Conservation (phyloP, 371 early-diverging fungal genomes). For the Apophysomyces elegans region DNA sequence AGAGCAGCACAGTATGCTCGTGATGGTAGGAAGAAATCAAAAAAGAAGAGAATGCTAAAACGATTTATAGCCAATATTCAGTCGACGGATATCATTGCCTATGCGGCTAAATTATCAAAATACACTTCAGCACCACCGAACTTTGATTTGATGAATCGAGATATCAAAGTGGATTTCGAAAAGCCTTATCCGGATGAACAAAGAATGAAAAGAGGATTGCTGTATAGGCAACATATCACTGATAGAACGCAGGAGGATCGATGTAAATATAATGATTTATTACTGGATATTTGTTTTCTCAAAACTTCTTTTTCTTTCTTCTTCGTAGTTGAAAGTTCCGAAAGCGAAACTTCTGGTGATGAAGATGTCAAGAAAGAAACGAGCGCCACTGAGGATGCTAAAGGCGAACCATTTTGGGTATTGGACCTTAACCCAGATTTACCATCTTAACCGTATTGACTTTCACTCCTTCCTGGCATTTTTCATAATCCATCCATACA, state of each 20-base stretch:
- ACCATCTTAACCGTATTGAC: constrained; percentile 21
- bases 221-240: constrained; percentile 50
- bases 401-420: constrained; percentile 52
- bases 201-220: constrained; percentile 47
- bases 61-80: constrained; percentile 42
- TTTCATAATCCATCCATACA: background rate
- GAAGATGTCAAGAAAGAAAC: constrained; percentile 29
- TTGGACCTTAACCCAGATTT: constrained; percentile 58
- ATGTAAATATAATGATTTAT: constrained; percentile 28
- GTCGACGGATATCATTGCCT: constrained; percentile 53
- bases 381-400: constrained; percentile 31
- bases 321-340: constrained; percentile 44
- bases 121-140: constrained; percentile 56
- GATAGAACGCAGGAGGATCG: constrained; percentile 34
- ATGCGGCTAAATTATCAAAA: constrained; percentile 54
- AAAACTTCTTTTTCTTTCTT: constrained; percentile 4
- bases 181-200: constrained; percentile 62
- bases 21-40: constrained; percentile 29
- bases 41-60: background rate
- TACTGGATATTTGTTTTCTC: background rate
- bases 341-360: constrained; percentile 40
- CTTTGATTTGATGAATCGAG: constrained; percentile 42
- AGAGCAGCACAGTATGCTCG: constrained; percentile 39
- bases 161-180: constrained; percentile 50
- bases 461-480: background rate